A percentile compares a stretch with the other conserved stretches of the same genome.
phyloP scores from a whole-genome alignment of 305 asterid genomes.

The Fraxinus dipetala region DNA sequence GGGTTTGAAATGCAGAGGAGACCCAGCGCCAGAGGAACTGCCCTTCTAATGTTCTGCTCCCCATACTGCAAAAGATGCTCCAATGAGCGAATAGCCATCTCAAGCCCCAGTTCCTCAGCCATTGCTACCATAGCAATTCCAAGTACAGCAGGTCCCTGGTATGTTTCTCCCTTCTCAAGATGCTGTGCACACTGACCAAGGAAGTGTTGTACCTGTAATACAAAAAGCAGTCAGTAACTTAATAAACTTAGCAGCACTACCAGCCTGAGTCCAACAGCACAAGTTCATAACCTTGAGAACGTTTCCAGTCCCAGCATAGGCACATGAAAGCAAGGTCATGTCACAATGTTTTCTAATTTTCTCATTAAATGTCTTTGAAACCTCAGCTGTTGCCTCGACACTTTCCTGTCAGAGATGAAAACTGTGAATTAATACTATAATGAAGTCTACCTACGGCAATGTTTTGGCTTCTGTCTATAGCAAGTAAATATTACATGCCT shows the following conservation, averaged over 20 bases:
- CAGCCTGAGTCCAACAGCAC: slow-evolving; percentile 7
- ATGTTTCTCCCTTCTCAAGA: slow-evolving; percentile 82
- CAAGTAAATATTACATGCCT: background rate
- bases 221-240: slow-evolving; percentile 21
- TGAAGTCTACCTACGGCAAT: slow-evolving; percentile 2
- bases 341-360: slow-evolving; percentile 87
- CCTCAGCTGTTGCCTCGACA: slow-evolving; percentile 93
- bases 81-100: slow-evolving; percentile 96
- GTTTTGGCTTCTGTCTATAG: slow-evolving; percentile 4
- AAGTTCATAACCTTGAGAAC: slow-evolving; percentile 71
- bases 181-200: slow-evolving; percentile 91
- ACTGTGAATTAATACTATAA: slow-evolving; percentile 9
- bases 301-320: slow-evolving; percentile 97
- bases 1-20: slow-evolving; percentile 96
- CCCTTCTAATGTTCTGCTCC: slow-evolving; percentile 86
- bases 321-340: slow-evolving; percentile 92
- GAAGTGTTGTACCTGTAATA: slow-evolving; percentile 85
- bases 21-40: slow-evolving; percentile 91
- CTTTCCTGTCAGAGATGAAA: slow-evolving; percentile 54
- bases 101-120: slow-evolving; percentile 94
- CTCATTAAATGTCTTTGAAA: slow-evolving; percentile 81
- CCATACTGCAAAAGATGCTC: slow-evolving; percentile 96
- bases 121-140: slow-evolving; percentile 99
- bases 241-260: background rate
- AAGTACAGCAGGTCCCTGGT: slow-evolving; percentile 94